Conservation (phyloP, 2,329 filamentous ascomycete species). For the Aspergillus sp. region DNA sequence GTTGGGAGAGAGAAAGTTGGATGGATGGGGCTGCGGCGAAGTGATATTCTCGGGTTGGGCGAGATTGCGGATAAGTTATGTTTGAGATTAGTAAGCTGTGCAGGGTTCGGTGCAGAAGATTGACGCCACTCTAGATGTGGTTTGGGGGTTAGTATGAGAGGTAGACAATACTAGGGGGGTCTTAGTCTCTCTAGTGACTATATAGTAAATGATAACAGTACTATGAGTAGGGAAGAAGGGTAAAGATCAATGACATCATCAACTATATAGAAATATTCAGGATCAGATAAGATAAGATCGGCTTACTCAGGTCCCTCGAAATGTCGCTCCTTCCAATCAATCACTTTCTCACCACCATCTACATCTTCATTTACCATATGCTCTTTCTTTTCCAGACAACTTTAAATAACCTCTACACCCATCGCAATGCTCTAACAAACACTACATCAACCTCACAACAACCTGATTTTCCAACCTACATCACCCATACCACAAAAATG, state of each 20-base stretch:
- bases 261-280: not conserved
- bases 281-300: not conserved
- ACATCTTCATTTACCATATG: not conserved
- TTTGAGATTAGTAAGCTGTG: not conserved
- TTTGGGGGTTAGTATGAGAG: too few species aligned
- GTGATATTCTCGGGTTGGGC: not conserved
- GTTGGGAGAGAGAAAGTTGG: not conserved
- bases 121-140: too few species aligned
- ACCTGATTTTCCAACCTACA: too few species aligned
- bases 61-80: not conserved
- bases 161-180: too few species aligned
- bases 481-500: not conserved
- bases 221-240: too few species aligned
- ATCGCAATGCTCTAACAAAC: too few species aligned
- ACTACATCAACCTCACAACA: not conserved
- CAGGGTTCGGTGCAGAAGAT: not conserved
- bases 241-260: not conserved
- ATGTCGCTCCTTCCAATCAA: not conserved
- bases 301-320: not conserved
- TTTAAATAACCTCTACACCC: not conserved
- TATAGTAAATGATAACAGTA: too few species aligned
- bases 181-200: too few species aligned
- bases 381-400: not conserved
- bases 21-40: not conserved
- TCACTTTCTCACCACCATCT: not conserved